Percentiles rank a stretch among this genome's conserved stretches.
These are phyloP conservation scores for Exophiala dermatitidis DNA, from an alignment of 2,329 filamentous ascomycete genomes.

Conservation along the genomic window DNA sequence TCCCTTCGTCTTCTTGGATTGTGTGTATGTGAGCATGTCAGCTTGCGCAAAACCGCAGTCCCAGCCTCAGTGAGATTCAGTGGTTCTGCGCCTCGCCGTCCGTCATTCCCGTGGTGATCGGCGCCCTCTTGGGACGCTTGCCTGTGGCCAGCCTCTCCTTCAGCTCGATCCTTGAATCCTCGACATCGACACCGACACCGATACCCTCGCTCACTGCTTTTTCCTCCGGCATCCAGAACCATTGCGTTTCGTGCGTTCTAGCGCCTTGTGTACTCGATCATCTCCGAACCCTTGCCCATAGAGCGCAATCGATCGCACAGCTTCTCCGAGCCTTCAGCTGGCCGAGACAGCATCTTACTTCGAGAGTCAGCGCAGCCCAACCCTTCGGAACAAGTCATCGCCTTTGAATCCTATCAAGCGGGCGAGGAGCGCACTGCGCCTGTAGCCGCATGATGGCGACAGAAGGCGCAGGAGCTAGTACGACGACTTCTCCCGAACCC, in stretches of 20 bases:
- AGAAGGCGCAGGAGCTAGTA: constrained; percentile 12
- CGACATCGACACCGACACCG: background rate
- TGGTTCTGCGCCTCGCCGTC: constrained; percentile 2
- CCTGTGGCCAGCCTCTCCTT: constrained; percentile 17
- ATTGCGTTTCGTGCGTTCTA: background rate
- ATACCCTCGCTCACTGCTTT: background rate
- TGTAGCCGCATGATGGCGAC: constrained; percentile 23
- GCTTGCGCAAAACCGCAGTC: background rate
- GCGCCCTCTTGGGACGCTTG: background rate
- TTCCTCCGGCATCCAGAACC: background rate
- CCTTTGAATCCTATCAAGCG: background rate
- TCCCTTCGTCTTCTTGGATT: background rate
- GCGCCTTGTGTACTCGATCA: background rate
- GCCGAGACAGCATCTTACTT: background rate
- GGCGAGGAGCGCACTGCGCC: constrained; percentile 16
- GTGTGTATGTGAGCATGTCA: too few relatives aligned
- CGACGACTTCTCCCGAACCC: constrained; percentile 15
- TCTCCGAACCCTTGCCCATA: background rate
- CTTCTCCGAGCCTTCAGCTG: background rate
- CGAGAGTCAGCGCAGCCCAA: constrained; percentile 3
- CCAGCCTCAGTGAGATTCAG: background rate
- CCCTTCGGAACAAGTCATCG: background rate
- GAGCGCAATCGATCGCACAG: background rate
- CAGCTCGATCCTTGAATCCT: constrained; percentile 10
- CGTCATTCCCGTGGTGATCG: constrained; percentile 4